These are phyloP conservation scores for Talaromyces sp. DNA, from an alignment of 2,329 filamentous ascomycete species.

Conservation along the genomic window DNA sequence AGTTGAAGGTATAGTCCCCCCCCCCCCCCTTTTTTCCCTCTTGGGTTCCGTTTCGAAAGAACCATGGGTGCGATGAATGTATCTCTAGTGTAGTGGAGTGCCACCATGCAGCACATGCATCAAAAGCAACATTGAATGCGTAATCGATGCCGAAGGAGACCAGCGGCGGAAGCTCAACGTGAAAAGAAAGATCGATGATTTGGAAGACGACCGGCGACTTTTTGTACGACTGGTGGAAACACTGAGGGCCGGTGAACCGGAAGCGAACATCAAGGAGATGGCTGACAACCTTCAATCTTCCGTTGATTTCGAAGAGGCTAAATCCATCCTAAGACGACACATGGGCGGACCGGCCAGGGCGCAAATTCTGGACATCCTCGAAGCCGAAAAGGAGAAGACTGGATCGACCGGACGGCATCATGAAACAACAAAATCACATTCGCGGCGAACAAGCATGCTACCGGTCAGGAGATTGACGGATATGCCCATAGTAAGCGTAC, in stretches of 20 bases:
- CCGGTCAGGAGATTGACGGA: conserved; percentile 12
- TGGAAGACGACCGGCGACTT: conserved; percentile 5
- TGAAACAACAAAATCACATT: not conserved
- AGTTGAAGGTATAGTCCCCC: conserved; percentile 6
- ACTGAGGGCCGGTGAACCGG: not conserved
- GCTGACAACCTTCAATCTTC: not conserved
- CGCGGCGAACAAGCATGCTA: not conserved
- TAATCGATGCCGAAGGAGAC: conserved; percentile 9
- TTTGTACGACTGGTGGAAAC: conserved; percentile 4
- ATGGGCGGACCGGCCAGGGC: not conserved
- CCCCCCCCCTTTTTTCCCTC: not conserved
- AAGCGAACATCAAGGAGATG: not conserved
- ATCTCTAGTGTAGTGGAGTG: conserved; percentile 6
- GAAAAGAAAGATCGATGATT: conserved; percentile 8
- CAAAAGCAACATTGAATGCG: conserved; percentile 6
- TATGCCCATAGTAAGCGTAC: conserved; percentile 27
- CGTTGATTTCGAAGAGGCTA: conserved; percentile 1
- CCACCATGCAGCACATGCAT: conserved; percentile 6
- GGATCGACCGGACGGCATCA: not conserved
- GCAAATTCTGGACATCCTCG: not conserved
- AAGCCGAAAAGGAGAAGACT: not conserved
- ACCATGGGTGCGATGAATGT: not conserved
- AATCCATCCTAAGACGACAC: not conserved
- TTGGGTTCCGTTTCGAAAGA: not conserved
- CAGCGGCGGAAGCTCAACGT: conserved; percentile 11